Conservation (phyloP, 495 filamentous ascomycete genomes). For the Podospora bellae-mahoneyi region DNA sequence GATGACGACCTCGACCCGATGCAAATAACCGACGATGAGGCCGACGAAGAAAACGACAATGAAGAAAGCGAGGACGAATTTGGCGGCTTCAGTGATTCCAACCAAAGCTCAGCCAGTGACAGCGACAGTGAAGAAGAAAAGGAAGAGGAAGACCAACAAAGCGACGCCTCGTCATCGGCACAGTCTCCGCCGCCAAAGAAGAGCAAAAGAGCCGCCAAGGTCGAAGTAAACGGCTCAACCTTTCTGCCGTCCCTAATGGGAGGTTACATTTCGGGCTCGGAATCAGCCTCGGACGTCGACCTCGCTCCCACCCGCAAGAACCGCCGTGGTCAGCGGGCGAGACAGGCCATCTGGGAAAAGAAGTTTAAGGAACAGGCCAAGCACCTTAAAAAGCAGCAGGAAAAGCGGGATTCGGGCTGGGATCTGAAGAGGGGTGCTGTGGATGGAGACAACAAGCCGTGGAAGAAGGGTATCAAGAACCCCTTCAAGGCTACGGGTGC, state of each 20-base stretch:
- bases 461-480: constrained; percentile 43
- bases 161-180: constrained; percentile 16
- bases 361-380: constrained; percentile 60
- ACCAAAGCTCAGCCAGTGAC: constrained; percentile 11
- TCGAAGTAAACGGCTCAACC: constrained; percentile 49
- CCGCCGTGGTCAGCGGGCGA: constrained; percentile 80
- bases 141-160: constrained; percentile 21
- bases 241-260: constrained; percentile 89
- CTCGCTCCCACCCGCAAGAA: constrained; percentile 62
- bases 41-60: constrained; percentile 17
- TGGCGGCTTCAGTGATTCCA: constrained; percentile 18
- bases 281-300: constrained; percentile 56
- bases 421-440: constrained; percentile 49
- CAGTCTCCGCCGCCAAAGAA: constrained; percentile 35
- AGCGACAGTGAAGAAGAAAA: constrained; percentile 26
- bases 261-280: constrained; percentile 89
- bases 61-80: constrained; percentile 16
- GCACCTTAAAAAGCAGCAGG: constrained; percentile 24
- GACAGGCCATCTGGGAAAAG: constrained; percentile 86
- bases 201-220: constrained; percentile 35
- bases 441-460: constrained; percentile 40
- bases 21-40: constrained; percentile 22
- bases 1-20: constrained; percentile 17
- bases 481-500: constrained; percentile 22
- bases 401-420: constrained; percentile 49